Conservation (phyloP, 2,329 filamentous ascomycete species). For the Colletotrichum abscissum region DNA sequence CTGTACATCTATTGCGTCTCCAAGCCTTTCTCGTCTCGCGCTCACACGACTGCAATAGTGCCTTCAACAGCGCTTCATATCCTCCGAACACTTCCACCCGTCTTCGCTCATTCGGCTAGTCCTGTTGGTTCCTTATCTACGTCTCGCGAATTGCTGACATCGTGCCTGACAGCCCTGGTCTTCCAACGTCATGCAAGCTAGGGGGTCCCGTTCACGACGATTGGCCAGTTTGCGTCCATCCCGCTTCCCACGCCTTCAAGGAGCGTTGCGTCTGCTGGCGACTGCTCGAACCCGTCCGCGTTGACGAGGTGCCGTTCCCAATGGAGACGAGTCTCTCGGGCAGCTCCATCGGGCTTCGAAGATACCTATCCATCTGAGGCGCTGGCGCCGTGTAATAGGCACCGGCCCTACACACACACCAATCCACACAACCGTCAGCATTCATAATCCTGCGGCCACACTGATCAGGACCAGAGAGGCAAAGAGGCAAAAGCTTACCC, state of each 20-base stretch:
- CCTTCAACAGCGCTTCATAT: not conserved
- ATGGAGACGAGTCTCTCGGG: conserved; percentile 16
- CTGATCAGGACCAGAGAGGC: not conserved
- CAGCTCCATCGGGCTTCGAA: not conserved
- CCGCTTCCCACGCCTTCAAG: not conserved
- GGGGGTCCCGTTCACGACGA: not conserved
- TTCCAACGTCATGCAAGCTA: not conserved
- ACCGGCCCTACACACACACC: not conserved
- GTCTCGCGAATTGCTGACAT: not conserved
- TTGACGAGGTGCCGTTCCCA: not conserved
- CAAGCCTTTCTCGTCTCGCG: not conserved
- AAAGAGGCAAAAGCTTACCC: not conserved
- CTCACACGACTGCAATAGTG: not conserved
- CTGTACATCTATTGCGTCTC: not conserved
- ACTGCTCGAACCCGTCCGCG: not conserved
- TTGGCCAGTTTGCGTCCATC: conserved; percentile 18
- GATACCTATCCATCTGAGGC: conserved; percentile 12
- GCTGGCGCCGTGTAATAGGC: not conserved
- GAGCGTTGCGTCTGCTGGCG: conserved; percentile 5
- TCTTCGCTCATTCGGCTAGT: not conserved
- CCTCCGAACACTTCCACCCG: not conserved
- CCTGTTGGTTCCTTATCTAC: not conserved
- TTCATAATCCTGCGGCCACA: not conserved
- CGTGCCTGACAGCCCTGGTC: not conserved
- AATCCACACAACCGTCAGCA: not conserved